Evolutionary conservation across 352 stramenopile species (phyloP).

Genomic region (Blastocystis sp.): DNA sequence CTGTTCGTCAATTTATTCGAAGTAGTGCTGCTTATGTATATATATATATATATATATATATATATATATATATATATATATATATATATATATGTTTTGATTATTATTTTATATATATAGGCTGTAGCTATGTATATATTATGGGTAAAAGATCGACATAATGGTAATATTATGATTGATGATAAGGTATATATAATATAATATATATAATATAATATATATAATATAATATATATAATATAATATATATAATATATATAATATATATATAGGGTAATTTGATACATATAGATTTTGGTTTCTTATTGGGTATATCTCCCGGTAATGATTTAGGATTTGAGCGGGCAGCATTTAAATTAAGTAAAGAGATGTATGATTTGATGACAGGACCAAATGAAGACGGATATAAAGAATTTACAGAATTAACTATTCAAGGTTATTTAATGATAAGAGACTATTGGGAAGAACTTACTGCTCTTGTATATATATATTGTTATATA

Average conservation of each 20-base stretch:
- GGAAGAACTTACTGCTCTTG: conserved; percentile 19
- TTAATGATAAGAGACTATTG: conserved; percentile 33
- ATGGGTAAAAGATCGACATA: conserved; percentile 77
- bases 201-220: background rate
- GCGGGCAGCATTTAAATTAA: conserved; percentile 79
- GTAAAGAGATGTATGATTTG: conserved; percentile 72
- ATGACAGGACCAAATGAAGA: conserved; percentile 32
- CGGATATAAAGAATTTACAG: conserved; percentile 37
- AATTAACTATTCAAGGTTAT: conserved; percentile 38
- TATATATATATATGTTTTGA: background rate
- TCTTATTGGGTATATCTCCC: conserved; percentile 73
- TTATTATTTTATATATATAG: background rate
- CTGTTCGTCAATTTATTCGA: conserved; percentile 58
- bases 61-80: background rate
- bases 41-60: background rate
- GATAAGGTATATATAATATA: conserved; percentile 33
- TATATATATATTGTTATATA: too few species aligned
- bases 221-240: conserved; percentile 44
- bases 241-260: background rate
- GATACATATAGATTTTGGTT: conserved; percentile 88
- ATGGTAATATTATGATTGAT: conserved; percentile 81
- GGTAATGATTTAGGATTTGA: conserved; percentile 73
- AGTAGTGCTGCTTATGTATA: conserved; percentile 45
- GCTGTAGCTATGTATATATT: conserved; percentile 60
- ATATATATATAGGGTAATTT: conserved; percentile 52